Base-by-base conservation (phyloP, 495 filamentous ascomycete genomes). In the Margaritispora aquatica region DNA sequence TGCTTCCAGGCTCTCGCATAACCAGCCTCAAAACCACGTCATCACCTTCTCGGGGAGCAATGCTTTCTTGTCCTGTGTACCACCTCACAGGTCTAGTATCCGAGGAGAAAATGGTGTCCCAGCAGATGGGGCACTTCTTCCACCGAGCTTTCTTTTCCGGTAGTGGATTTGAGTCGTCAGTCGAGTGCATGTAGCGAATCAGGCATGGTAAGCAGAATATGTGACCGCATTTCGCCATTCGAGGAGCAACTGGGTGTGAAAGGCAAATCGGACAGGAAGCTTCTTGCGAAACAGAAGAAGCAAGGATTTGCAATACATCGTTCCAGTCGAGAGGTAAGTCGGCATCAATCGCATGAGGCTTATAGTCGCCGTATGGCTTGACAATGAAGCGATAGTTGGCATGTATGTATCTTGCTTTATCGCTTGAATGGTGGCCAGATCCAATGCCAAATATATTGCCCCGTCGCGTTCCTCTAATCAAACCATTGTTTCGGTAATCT, bases 341-440 rank as follows among this genome's bases (percentile, higher is more conserved):
- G 26, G 94, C 86, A 73, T 97, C 91, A 52, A 81, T 79, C 20
- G 89, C 85, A 67, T 97, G 93, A 0, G 83, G 77, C 54, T 81
- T 77, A 68, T 96, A 98, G 62, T 86, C 84, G 19, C 85, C 88
- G 20, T 79, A 78, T 0, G 94, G 94, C 57, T 88, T 84, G 34
- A 98, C 94, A 57, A 98, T 88, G 69, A 98, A 98, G 21, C 94
- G 85, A 69, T 98, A 98, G 70, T 98, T 98, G 24, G 94, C 90
- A 73, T 97, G 92, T 23, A 98, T 89, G 66, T 96, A 98, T 83
- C 86, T 87, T 48, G 92, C 89, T 70, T 98, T 98, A 70, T 98
- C 94, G 49, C 83, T 81, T 23, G 88, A 86, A 71, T 96, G 93
- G 69, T 96, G 88, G 11, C 93, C 93, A 34, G 92, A 96, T 1